phyloP scores from a whole-genome alignment of 2,329 filamentous ascomycete species.

The Neurospora sp. region DNA sequence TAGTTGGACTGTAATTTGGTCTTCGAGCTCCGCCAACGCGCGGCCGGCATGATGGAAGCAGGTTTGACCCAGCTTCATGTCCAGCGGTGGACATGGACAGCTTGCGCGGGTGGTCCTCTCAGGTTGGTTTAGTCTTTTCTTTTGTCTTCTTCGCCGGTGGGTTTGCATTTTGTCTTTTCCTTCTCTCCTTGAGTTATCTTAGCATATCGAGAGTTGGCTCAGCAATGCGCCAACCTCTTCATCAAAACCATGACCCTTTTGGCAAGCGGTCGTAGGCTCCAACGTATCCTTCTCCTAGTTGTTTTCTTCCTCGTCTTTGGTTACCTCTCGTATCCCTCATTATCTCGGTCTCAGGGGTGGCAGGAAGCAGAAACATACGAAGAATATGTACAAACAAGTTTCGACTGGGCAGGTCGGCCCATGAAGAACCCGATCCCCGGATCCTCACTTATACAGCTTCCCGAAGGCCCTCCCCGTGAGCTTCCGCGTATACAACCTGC shows the following conservation, averaged over 20 bases:
- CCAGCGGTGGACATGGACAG: background rate
- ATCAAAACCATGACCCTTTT: conserved; percentile 12
- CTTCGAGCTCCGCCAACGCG: background rate
- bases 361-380: background rate
- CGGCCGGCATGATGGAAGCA: background rate
- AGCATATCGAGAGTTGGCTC: background rate
- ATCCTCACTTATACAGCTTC: conserved; percentile 19
- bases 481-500: conserved; percentile 35
- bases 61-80: background rate
- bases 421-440: conserved; percentile 16
- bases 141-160: background rate
- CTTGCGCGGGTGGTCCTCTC: background rate
- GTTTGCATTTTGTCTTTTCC: background rate
- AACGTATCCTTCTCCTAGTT: conserved; percentile 12
- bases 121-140: background rate
- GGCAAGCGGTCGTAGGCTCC: conserved; percentile 9
- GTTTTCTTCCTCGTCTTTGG: conserved; percentile 11
- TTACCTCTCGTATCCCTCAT: conserved; percentile 7
- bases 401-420: conserved; percentile 21
- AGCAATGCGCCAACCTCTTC: conserved; percentile 6
- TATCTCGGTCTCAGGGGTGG: background rate
- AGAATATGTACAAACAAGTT: conserved; percentile 19
- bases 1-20: background rate
- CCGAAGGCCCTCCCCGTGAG: conserved; percentile 23
- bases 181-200: background rate